A percentile compares a stretch with the other conserved stretches of the same genome.
Evolutionary conservation across 2,329 filamentous ascomycete species (phyloP).

Genomic region (Nothomitra cinnamomea): DNA sequence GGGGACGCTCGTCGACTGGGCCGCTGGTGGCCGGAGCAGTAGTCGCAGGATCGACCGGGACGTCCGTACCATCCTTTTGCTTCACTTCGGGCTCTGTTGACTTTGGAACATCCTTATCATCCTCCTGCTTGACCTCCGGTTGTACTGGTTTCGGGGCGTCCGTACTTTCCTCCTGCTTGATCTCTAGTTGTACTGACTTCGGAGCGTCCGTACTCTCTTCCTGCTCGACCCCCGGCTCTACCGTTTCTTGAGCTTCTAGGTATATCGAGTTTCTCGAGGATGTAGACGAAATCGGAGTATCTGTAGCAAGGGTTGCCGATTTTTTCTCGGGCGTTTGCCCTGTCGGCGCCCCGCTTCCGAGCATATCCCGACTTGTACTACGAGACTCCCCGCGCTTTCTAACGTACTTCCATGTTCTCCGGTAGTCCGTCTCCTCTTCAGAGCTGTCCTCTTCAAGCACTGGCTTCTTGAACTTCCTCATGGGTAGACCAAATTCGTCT

Average conservation of each 20-base stretch:
- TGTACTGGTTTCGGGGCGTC: background rate
- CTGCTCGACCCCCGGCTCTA: background rate
- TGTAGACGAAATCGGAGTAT: background rate
- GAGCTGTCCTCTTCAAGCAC: background rate
- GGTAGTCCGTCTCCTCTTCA: slow-evolving; percentile 3
- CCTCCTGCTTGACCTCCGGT: background rate
- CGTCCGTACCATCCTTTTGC: background rate
- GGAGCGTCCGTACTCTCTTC: background rate
- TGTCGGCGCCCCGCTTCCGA: no score
- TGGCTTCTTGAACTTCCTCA: slow-evolving; percentile 31
- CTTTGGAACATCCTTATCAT: background rate
- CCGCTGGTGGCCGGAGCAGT: background rate
- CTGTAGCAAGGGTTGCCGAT: no score
- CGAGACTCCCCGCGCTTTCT: background rate
- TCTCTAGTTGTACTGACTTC: background rate
- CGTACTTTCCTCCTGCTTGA: background rate
- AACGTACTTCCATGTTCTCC: background rate
- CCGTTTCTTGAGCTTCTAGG: background rate
- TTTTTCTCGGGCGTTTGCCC: background rate
- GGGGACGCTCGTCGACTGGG: background rate
- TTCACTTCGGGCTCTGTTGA: background rate
- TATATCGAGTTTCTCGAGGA: background rate
- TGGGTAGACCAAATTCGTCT: slow-evolving; percentile 57
- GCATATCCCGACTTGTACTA: no score
- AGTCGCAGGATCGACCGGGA: background rate